These are phyloP conservation scores for Ulota crispa DNA, from an alignment of 225 moss, liverwort and hornwort genomes.

Conservation along the genomic window DNA sequence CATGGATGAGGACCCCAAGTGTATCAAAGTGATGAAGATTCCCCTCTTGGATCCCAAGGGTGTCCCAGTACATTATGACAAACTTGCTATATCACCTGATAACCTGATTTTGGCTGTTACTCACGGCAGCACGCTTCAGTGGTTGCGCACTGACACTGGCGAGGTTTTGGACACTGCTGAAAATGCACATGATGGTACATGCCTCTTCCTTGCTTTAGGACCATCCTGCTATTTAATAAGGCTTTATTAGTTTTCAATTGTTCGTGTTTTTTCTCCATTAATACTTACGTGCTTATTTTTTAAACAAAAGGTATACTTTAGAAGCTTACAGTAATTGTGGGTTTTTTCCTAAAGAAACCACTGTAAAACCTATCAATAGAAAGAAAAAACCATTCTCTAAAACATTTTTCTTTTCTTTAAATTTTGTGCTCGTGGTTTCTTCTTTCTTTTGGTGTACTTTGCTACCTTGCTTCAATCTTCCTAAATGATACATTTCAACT, in stretches of 20 bases:
- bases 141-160: slow-evolving; percentile 78
- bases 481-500: not conserved
- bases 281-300: not conserved
- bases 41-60: slow-evolving; percentile 69
- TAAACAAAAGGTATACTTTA: not conserved
- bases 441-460: not conserved
- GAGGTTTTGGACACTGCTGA: slow-evolving; percentile 87
- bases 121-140: slow-evolving; percentile 73
- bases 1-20: slow-evolving; percentile 98
- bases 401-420: not conserved
- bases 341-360: too few species aligned
- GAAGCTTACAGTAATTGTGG: not conserved
- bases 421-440: not conserved
- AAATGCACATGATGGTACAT: slow-evolving; percentile 90
- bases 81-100: slow-evolving; percentile 85
- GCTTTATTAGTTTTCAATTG: not conserved
- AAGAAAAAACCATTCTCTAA: too few species aligned
- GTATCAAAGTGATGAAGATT: slow-evolving; percentile 80
- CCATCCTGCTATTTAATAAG: not conserved
- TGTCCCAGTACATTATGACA: slow-evolving; percentile 62
- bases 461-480: not conserved
- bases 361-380: too few species aligned
- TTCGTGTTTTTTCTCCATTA: not conserved
- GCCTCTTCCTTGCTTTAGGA: not conserved
- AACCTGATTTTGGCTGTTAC: slow-evolving; percentile 76